Base-by-base conservation (phyloP, 1,284 basidiomycete species). In the Cutaneotrichosporon sp. region DNA sequence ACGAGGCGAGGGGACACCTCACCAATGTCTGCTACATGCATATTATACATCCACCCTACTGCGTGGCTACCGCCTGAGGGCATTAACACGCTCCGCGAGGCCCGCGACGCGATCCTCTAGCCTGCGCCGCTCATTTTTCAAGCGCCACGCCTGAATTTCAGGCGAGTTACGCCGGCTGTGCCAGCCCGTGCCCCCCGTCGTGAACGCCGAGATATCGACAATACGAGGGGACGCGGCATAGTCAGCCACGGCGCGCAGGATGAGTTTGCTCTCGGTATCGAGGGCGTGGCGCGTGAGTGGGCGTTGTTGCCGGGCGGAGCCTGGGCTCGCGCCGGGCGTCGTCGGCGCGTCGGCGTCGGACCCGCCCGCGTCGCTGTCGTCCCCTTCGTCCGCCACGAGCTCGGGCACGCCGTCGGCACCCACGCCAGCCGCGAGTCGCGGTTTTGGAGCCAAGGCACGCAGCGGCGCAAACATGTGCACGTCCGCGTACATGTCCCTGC, bases 401-500 rank as follows among this genome's bases (percentile, higher is more conserved):
- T 46, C 43, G 50, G 52, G 44, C 49, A 61, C 41, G 41, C 38
- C 10, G 5, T 30, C 26, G 26, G 10, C 26, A 10, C 26, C 26
- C 26, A 10, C 26, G 10, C 38, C 44, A 5, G 52, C 59, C 17
- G 55, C 35, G n/a, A 52, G 52, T n/a, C 8, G 56, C 58, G 22
- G 26, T 30, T 30, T 30, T 10, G 23, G 33, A n/a, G 52, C 39
- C 18, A 58, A 26, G 10, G 34, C 15, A 14, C 53, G 76, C 10
- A 93, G 79, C 0, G 78, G 76, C 10, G 85, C 87, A 0, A 97
- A 77, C 3, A 82, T 72, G 58, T 87, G 81, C 52, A 97, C 83
- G 64, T 91, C 87, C 52, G 82, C 80, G 59, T 93, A 82, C 1
- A 97, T 79, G 66, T 91, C 89, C 68, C 88, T 85, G 2, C 90